A percentile compares a stretch with the other conserved stretches of the same genome.
Evolutionary conservation across 257 asterid species (phyloP).

Genomic region (Handroanthus guayacan): DNA sequence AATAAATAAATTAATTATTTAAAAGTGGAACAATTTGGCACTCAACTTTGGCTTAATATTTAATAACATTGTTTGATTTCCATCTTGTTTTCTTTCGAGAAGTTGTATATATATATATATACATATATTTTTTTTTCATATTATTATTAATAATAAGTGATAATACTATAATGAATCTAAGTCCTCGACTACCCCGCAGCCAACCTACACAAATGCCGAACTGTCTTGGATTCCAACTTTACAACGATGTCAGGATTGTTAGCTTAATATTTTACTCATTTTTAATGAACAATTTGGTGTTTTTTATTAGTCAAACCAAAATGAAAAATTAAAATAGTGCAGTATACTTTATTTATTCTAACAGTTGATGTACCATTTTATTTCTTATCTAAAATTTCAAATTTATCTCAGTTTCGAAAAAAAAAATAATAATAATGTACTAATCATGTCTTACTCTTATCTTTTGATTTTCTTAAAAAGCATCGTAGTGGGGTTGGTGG

Average conservation of each 20-base stretch:
- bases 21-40: conserved; percentile 40
- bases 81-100: conserved; percentile 22
- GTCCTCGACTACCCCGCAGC: conserved; percentile 42
- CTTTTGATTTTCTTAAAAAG: no score
- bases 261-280: background rate
- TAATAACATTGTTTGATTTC: conserved; percentile 22
- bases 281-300: background rate
- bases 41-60: conserved; percentile 35
- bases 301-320: background rate
- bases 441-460: no score
- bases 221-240: conserved; percentile 19
- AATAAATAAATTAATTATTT: conserved; percentile 15
- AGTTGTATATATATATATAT: background rate
- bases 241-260: conserved; percentile 14
- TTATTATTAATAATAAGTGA: background rate
- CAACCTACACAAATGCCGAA: conserved; percentile 34
- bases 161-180: conserved; percentile 22
- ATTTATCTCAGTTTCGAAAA: no score
- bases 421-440: no score
- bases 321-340: background rate
- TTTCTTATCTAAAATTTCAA: background rate
- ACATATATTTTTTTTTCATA: background rate
- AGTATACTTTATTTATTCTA: background rate
- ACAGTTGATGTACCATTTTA: no score
- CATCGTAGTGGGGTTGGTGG: no score